A percentile compares a stretch with the other conserved stretches of the same genome.
These are phyloP conservation scores for Thamnidium elegans DNA, from an alignment of 192 early-diverging fungal genomes.

Conservation along the genomic window DNA sequence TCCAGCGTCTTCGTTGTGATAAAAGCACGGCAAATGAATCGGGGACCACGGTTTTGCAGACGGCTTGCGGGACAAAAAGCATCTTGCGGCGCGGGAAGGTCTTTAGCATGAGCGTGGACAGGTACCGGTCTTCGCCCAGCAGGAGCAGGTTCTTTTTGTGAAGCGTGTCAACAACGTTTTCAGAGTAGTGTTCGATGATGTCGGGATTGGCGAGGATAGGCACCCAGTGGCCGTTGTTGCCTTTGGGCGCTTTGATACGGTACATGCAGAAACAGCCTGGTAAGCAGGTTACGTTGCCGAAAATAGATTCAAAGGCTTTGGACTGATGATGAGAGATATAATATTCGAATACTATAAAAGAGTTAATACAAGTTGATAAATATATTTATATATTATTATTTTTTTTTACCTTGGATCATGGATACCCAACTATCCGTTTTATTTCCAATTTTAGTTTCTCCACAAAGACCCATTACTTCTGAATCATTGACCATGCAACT, in stretches of 20 bases:
- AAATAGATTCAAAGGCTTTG: constrained; percentile 84
- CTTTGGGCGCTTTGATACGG: constrained; percentile 81
- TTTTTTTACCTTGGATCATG: constrained; percentile 59
- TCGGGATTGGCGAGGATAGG: constrained; percentile 81
- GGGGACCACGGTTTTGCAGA: constrained; percentile 74
- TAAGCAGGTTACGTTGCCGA: constrained; percentile 81
- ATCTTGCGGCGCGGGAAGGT: constrained; percentile 74
- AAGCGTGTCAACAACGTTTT: constrained; percentile 78
- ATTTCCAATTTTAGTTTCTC: constrained; percentile 82
- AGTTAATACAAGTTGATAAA: background rate
- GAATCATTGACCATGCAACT: constrained; percentile 72
- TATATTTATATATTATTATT: background rate
- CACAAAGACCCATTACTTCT: constrained; percentile 71
- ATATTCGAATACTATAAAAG: constrained; percentile 68
- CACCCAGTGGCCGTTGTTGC: constrained; percentile 70
- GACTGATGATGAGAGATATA: constrained; percentile 80
- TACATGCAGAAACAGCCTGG: constrained; percentile 89
- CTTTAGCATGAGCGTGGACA: constrained; percentile 74
- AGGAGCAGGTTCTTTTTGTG: constrained; percentile 75
- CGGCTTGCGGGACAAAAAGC: constrained; percentile 69
- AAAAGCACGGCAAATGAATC: constrained; percentile 65
- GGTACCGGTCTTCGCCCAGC: constrained; percentile 73
- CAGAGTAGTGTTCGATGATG: constrained; percentile 81
- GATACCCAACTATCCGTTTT: constrained; percentile 75
- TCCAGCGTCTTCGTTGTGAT: constrained; percentile 83